Evolutionary conservation across 805 yeast genomes (phyloP).

Genomic region (Saturnispora diversa): DNA sequence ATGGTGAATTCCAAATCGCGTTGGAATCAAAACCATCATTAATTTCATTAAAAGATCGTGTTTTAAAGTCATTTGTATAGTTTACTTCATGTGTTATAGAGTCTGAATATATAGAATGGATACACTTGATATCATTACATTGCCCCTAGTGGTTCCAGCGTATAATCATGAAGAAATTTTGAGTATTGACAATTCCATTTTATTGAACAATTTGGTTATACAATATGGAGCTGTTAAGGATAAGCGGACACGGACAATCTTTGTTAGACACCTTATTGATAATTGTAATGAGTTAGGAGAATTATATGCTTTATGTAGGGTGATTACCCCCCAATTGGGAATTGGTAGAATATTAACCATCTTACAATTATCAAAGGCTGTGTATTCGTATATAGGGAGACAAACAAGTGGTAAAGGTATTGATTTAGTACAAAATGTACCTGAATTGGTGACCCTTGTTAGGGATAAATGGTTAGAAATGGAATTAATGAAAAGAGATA

Average conservation of each 20-base stretch:
- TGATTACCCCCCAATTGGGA: conserved; percentile 1
- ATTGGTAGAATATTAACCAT: conserved; percentile 3
- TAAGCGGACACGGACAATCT: too few species aligned
- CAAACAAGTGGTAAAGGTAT: neutral
- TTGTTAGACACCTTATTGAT: too few species aligned
- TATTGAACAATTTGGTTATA: neutral
- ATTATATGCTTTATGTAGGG: neutral
- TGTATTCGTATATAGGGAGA: conserved; percentile 1
- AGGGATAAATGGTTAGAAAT: conserved; percentile 1
- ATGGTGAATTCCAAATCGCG: conserved; percentile 4
- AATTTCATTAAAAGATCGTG: conserved; percentile 5
- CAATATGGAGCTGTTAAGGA: too few species aligned
- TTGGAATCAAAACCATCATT: conserved; percentile 1
- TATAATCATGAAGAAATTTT: conserved; percentile 5
- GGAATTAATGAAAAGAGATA: neutral
- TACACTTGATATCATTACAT: conserved; percentile 1
- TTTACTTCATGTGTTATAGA: neutral
- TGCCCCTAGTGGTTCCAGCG: neutral
- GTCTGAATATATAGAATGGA: neutral
- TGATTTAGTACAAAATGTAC: neutral
- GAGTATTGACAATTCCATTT: neutral
- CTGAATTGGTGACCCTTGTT: neutral
- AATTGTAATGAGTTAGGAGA: conserved; percentile 2
- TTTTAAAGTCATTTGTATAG: neutral
- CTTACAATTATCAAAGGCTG: conserved; percentile 5